Conservation (phyloP, 2,329 filamentous ascomycete genomes). For the Fusarium tjaetaba region DNA sequence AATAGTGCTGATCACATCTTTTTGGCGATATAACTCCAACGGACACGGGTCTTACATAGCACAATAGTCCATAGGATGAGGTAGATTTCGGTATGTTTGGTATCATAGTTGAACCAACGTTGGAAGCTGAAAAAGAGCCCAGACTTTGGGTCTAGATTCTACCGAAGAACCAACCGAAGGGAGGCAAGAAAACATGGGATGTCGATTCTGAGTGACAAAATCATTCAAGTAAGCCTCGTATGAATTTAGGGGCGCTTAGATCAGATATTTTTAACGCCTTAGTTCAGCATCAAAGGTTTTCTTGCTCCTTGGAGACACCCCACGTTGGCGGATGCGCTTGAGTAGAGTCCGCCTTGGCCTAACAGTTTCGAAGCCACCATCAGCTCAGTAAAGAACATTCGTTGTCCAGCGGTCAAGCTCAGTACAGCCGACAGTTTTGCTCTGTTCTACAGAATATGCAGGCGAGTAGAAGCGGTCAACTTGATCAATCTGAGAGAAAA, state of each 20-base stretch:
- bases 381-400: constrained; percentile 6
- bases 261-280: not conserved
- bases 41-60: not conserved
- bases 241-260: rapidly evolving
- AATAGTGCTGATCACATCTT: not conserved
- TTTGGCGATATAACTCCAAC: not conserved
- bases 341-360: constrained; percentile 27
- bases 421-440: not conserved
- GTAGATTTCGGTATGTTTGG: not conserved
- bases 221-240: rapidly evolving
- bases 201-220: rapidly evolving
- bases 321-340: constrained; percentile 25
- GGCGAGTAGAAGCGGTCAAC: not conserved
- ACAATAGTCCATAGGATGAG: not conserved
- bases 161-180: not conserved
- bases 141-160: constrained; percentile 23
- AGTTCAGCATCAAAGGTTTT: not conserved
- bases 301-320: not conserved
- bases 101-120: not conserved
- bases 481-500: not conserved
- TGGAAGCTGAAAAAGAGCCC: constrained; percentile 9
- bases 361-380: constrained; percentile 25
- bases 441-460: not conserved
- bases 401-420: constrained; percentile 15
- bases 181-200: not conserved